Percentiles rank a stretch among this genome's conserved stretches.
These are phyloP conservation scores for Amylostereum areolatum DNA, from an alignment of 1,284 basidiomycete species.

Conservation along the genomic window DNA sequence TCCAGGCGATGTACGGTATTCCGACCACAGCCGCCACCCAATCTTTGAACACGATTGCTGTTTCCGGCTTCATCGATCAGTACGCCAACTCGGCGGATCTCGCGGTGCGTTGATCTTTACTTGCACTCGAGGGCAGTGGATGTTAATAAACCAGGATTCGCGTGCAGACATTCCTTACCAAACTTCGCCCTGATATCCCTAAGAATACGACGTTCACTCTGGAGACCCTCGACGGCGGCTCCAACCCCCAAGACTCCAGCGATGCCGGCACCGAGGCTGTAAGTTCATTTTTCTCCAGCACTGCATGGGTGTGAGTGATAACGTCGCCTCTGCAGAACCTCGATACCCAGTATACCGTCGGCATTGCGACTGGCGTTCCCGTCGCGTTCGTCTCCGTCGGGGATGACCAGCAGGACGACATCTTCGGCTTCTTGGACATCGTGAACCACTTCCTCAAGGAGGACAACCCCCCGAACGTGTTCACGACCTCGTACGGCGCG, in stretches of 20 bases:
- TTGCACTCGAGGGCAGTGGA: not conserved
- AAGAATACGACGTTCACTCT: constrained; percentile 25
- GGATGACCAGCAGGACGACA: constrained; percentile 21
- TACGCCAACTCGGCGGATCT: constrained; percentile 17
- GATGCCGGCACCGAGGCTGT: constrained; percentile 27
- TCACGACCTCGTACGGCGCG: constrained; percentile 27
- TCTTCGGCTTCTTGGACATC: constrained; percentile 18
- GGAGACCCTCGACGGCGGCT: constrained; percentile 22
- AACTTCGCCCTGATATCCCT: constrained; percentile 26
- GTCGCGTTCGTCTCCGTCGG: constrained; percentile 50
- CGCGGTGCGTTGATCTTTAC: constrained; percentile 1
- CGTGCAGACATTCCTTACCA: constrained; percentile 18
- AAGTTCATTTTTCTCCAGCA: not conserved
- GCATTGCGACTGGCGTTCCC: constrained; percentile 45
- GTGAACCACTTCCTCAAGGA: constrained; percentile 6
- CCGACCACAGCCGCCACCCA: constrained; percentile 24
- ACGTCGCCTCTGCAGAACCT: constrained; percentile 19
- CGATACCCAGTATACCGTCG: constrained; percentile 45
- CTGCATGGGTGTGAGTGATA: too few species aligned
- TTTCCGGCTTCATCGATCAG: constrained; percentile 24
- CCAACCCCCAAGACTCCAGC: constrained; percentile 22
- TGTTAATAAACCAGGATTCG: not conserved
- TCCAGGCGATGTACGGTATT: constrained; percentile 26
- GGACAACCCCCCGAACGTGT: constrained; percentile 18
- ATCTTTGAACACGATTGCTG: constrained; percentile 19